These are phyloP conservation scores for Pichia cephalocereana DNA, from an alignment of 805 yeast species.

Conservation along the genomic window DNA sequence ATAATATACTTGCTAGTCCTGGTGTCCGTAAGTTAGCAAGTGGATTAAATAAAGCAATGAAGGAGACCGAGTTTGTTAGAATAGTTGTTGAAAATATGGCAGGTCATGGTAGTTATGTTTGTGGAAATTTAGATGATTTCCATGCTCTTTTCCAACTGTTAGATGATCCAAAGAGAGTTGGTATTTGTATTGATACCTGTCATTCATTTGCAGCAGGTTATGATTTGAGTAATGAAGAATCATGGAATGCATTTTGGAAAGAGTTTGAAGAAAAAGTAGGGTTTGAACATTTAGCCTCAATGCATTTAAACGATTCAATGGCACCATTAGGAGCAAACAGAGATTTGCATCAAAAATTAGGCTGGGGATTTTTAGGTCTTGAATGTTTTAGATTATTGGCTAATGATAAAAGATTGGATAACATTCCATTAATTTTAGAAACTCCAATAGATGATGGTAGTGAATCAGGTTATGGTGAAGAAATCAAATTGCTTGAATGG, in stretches of 20 bases:
- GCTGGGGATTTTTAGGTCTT: conserved; percentile 81
- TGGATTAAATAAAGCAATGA: conserved; percentile 70
- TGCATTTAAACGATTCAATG: conserved; percentile 91
- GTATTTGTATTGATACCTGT: conserved; percentile 94
- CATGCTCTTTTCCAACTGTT: conserved; percentile 64
- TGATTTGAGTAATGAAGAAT: conserved; percentile 57
- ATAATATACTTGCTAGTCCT: background rate
- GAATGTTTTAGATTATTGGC: conserved; percentile 76
- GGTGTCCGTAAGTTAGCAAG: conserved; percentile 49
- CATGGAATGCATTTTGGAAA: conserved; percentile 61
- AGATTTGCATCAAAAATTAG: conserved; percentile 85
- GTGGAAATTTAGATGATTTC: conserved; percentile 71
- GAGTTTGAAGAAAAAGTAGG: conserved; percentile 72
- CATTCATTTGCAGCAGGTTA: conserved; percentile 96
- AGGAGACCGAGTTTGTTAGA: conserved; percentile 67
- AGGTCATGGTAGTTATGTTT: conserved; percentile 88
- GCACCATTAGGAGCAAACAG: conserved; percentile 86
- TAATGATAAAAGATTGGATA: conserved; percentile 50
- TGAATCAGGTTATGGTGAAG: conserved; percentile 65
- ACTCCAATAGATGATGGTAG: conserved; percentile 65
- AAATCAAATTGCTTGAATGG: conserved; percentile 79
- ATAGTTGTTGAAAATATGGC: conserved; percentile 97
- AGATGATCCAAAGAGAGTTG: conserved; percentile 78
- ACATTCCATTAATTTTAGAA: conserved; percentile 76
- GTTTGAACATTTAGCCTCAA: conserved; percentile 59